Percentiles rank a stretch among this genome's conserved stretches.
These are phyloP conservation scores for Serendipita sp. DNA, from an alignment of 768 basidiomycete genomes.

Conservation along the genomic window DNA sequence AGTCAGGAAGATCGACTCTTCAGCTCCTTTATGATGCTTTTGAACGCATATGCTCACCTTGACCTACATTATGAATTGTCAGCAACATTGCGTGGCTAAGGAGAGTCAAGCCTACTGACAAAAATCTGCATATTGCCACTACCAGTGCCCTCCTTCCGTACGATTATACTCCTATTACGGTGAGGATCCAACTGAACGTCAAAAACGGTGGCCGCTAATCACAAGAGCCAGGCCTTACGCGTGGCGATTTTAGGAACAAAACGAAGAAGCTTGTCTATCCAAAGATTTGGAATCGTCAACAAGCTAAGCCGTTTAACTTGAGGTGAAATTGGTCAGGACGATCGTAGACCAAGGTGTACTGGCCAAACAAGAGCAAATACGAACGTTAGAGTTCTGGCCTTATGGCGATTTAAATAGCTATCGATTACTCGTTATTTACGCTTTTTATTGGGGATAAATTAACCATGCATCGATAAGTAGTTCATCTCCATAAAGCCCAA, in stretches of 20 bases:
- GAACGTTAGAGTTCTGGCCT: not conserved
- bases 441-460: too few species aligned
- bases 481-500: too few species aligned
- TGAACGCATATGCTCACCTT: not conserved
- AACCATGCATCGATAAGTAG: too few species aligned
- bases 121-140: constrained; percentile 78
- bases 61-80: constrained; percentile 1
- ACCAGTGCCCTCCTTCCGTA: not conserved
- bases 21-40: constrained; percentile 9
- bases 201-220: too few species aligned
- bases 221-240: not conserved
- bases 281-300: constrained; percentile 82
- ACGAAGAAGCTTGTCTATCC: constrained; percentile 55
- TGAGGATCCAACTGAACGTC: too few species aligned
- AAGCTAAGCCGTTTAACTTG: constrained; percentile 24
- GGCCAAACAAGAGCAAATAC: constrained; percentile 1
- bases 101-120: constrained; percentile 34
- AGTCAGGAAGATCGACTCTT: not conserved
- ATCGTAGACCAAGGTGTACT: not conserved
- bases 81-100: constrained; percentile 5
- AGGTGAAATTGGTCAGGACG: not conserved
- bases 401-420: too few species aligned
- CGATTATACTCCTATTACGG: too few species aligned
- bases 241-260: not conserved
- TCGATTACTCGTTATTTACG: too few species aligned